Evolutionary conservation across 23 red algal species (phyloP).

Genomic region (Pyropia yezoensis): DNA sequence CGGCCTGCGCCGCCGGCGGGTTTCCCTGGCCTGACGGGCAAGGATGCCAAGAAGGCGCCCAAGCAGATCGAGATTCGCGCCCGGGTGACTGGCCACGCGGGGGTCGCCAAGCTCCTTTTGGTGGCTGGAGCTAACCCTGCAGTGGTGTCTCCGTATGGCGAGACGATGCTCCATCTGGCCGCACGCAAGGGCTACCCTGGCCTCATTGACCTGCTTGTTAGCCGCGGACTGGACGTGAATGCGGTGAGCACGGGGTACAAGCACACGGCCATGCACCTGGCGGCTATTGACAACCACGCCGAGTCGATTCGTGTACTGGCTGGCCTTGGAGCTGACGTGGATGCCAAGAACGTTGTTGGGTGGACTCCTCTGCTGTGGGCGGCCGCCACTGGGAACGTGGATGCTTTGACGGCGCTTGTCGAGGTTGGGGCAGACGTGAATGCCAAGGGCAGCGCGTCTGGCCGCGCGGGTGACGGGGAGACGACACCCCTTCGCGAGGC

Average conservation of each 20-base stretch:
- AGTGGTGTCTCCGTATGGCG: constrained; percentile 10
- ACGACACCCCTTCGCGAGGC: constrained; percentile 34
- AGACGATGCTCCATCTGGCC: constrained; percentile 33
- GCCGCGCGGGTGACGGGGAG: background rate
- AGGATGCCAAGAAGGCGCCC: background rate
- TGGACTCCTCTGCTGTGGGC: constrained; percentile 50
- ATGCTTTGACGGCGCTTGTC: constrained; percentile 1
- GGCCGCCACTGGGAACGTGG: constrained; percentile 18
- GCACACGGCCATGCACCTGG: constrained; percentile 37
- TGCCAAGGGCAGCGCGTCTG: constrained; percentile 1
- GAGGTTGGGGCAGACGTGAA: constrained; percentile 19
- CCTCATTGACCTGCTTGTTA: constrained; percentile 6
- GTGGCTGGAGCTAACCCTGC: constrained; percentile 5
- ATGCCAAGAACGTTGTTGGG: constrained; percentile 11
- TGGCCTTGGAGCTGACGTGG: constrained; percentile 6
- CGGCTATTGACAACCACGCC: constrained; percentile 25
- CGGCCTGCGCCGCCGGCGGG: constrained; percentile 24
- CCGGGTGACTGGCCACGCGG: constrained; percentile 28
- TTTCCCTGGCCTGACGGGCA: constrained; percentile 21
- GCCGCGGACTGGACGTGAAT: constrained; percentile 16
- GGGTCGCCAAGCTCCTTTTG: constrained; percentile 22
- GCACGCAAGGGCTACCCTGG: constrained; percentile 25
- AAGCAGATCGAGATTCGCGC: constrained; percentile 2
- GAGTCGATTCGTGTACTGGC: constrained; percentile 8
- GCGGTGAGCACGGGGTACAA: constrained; percentile 10